Percentiles rank a stretch among this genome's conserved stretches.
phyloP scores from a whole-genome alignment of 2,329 filamentous ascomycete genomes.

The Whalleya microplaca region DNA sequence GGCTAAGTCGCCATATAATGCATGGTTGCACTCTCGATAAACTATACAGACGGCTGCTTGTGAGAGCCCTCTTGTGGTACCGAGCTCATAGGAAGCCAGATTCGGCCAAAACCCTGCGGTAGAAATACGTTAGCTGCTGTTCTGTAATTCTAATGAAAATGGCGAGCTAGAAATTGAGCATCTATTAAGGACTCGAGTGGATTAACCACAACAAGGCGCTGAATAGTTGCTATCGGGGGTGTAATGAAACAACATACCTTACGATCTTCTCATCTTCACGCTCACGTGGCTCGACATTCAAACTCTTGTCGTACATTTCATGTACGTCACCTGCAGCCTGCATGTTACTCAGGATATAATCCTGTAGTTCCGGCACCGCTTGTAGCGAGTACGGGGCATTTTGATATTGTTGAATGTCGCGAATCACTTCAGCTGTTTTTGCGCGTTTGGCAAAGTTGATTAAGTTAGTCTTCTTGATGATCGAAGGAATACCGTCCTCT shows the following conservation, averaged over 20 bases:
- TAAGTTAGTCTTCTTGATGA: slow-evolving; percentile 93
- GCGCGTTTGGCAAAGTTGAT: slow-evolving; percentile 99
- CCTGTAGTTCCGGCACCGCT: slow-evolving; percentile 87
- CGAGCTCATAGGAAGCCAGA: slow-evolving; percentile 60
- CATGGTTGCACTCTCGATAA: slow-evolving; percentile 2
- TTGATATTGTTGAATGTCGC: slow-evolving; percentile 98
- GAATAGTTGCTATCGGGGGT: no score
- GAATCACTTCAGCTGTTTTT: slow-evolving; percentile 97
- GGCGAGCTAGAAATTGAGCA: slow-evolving; percentile 15
- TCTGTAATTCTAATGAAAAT: slow-evolving; percentile 6
- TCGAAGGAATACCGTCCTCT: slow-evolving; percentile 94
- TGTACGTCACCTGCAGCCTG: slow-evolving; percentile 93
- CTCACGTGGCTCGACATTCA: slow-evolving; percentile 91
- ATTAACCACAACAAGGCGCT: no score
- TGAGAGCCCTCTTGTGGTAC: slow-evolving; percentile 4
- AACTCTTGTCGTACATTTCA: slow-evolving; percentile 98
- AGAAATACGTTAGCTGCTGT: slow-evolving; percentile 28
- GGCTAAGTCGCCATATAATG: slow-evolving; percentile 9
- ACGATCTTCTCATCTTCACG: slow-evolving; percentile 99
- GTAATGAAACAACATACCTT: slow-evolving; percentile 65
- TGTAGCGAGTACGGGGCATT: slow-evolving; percentile 95
- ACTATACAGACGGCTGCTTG: slow-evolving; percentile 7
- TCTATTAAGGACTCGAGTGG: no score
- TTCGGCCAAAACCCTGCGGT: slow-evolving; percentile 60
- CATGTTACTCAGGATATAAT: slow-evolving; percentile 97